Base-by-base conservation (phyloP, 2,329 filamentous ascomycete species). In the Pyrenochaeta sp. region DNA sequence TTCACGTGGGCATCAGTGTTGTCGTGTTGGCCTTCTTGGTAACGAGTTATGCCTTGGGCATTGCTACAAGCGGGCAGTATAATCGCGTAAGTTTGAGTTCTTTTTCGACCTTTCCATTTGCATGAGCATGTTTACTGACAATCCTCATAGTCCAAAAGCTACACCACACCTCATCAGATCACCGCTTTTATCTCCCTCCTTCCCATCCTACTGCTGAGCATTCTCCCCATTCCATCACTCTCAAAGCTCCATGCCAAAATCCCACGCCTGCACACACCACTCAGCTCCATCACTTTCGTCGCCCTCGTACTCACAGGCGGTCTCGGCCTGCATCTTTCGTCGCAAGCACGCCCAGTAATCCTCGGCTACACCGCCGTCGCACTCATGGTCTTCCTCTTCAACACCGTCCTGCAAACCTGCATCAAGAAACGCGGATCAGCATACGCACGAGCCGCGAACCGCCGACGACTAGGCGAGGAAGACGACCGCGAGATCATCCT, bases 161-260 rank as follows among this genome's bases (percentile, higher is more conserved):
- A 77, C 72, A 73, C 61, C 55, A 75, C 79, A 7, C 65, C 76
- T 3, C 81, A 83, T 64, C 81, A 83, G 56, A 74, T 82, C 58
- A 51, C 81, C 47, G 80, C 80, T 20, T 73, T 82, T 37, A 41
- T 80, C 33, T 41, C 93, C 82, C 52, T 75, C n/a, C 41, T 63
- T n/a, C 71, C 71, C 4, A 61, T 73, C 42, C 50, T 72, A 12
- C 50, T 72, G 6, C 49, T 66, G 2, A 51, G 60, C 23, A 4
- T 69, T 35, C 67, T 73, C 17, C 67, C 71, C 11, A 27, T 64
- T 12, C 60, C 43, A 6, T 60, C 56, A 7, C 39, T 69, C 57
- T 41, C 79, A 72, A 61, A 64, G 55, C 57, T 76, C 73, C 29
- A 58, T 71, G 2, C 75, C 77, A 50, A 72, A 75, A 59, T 75